Percentiles rank a stretch among this genome's conserved stretches.
Evolutionary conservation across 495 filamentous ascomycete genomes (phyloP).

Genomic region (Beverwykella pulmonaria): DNA sequence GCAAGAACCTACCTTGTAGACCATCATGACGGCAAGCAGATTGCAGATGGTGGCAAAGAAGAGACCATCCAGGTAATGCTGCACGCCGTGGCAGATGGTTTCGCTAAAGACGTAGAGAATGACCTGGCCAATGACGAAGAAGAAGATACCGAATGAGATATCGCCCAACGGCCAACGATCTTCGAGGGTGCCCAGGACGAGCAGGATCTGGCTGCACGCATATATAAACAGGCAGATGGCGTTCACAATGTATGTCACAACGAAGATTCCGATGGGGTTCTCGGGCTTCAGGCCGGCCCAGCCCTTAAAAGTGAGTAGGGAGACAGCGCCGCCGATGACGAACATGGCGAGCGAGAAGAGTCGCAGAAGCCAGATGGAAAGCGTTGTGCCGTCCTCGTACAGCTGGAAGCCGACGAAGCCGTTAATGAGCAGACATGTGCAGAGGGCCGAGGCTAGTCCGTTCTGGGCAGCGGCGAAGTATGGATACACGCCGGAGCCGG

Average conservation of each 20-base stretch:
- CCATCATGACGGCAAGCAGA: conserved; percentile 97
- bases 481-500: conserved; percentile 74
- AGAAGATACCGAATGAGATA: conserved; percentile 87
- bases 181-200: conserved; percentile 87
- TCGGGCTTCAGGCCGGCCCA: conserved; percentile 85
- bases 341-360: conserved; percentile 78
- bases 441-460: conserved; percentile 86
- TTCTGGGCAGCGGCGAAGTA: conserved; percentile 91
- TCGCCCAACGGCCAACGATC: conserved; percentile 95
- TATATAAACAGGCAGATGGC: conserved; percentile 84
- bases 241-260: conserved; percentile 90
- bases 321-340: conserved; percentile 80
- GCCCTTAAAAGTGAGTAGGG: conserved; percentile 88
- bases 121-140: conserved; percentile 92
- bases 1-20: conserved; percentile 78
- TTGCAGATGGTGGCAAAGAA: conserved; percentile 96
- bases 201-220: conserved; percentile 80
- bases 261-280: conserved; percentile 85
- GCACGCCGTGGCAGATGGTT: conserved; percentile 78
- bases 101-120: conserved; percentile 88
- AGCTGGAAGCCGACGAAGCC: conserved; percentile 99
- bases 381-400: conserved; percentile 95
- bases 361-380: conserved; percentile 92
- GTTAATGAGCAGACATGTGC: conserved; percentile 90
- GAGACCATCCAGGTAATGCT: conserved; percentile 92